These are phyloP conservation scores for Mycena epipterygia DNA, from an alignment of 768 basidiomycete species.

Conservation along the genomic window DNA sequence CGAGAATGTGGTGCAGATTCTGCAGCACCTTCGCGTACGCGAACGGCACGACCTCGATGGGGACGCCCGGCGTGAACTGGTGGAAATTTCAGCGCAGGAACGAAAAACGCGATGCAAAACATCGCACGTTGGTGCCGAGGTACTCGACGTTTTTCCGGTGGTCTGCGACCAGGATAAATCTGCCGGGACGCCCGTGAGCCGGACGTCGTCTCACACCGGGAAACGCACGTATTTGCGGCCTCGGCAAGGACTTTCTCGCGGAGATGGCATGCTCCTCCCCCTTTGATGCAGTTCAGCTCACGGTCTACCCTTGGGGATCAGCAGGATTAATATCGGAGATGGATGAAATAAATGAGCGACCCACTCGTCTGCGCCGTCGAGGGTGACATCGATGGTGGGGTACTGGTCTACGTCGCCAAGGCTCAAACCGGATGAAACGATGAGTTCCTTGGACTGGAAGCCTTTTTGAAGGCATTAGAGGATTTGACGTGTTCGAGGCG, in stretches of 20 bases:
- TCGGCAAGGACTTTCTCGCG: conserved; percentile 98
- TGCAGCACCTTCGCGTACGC: conserved; percentile 92
- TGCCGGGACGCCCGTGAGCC: conserved; percentile 42
- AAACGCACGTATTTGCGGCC: conserved; percentile 85
- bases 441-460: conserved; percentile 97
- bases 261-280: conserved; percentile 96
- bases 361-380: conserved; percentile 98
- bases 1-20: conserved; percentile 71
- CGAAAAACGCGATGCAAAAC: background rate
- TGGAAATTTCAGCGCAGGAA: conserved; percentile 1
- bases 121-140: conserved; percentile 85
- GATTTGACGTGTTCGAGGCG: conserved; percentile 3
- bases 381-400: conserved; percentile 92
- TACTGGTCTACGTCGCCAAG: conserved; percentile 94
- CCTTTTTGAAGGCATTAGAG: conserved; percentile 56
- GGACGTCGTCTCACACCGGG: conserved; percentile 6
- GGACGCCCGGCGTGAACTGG: conserved; percentile 90
- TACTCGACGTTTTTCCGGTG: conserved; percentile 91
- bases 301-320: conserved; percentile 80
- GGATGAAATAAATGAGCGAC: conserved; percentile 41
- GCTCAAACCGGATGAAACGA: conserved; percentile 80
- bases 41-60: conserved; percentile 97
- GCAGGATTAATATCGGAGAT: background rate
- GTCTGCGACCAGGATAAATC: conserved; percentile 94
- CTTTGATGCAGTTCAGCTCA: conserved; percentile 94